A percentile compares a stretch with the other conserved stretches of the same genome.
Evolutionary conservation across 345 rosid species (phyloP).

Genomic region (Acer saccharum): DNA sequence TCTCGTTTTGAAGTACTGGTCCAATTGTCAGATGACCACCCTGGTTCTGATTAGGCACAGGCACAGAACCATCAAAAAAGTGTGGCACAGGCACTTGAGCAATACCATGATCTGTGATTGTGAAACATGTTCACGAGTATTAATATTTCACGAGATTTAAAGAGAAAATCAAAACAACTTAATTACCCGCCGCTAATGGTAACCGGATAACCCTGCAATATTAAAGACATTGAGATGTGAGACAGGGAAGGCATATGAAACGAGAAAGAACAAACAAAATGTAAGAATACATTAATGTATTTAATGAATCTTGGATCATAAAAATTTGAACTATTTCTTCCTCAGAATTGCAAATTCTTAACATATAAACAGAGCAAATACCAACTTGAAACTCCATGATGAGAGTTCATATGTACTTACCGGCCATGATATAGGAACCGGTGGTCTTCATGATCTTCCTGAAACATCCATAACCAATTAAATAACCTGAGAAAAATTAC

Average conservation of each 20-base stretch:
- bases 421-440: constrained; percentile 4
- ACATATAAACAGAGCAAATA: background rate
- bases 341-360: background rate
- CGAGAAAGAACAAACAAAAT: no score
- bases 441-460: constrained; percentile 1
- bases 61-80: no score
- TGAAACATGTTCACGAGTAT: background rate
- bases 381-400: background rate
- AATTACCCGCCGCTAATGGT: background rate
- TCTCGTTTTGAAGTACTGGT: no score
- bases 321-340: no score
- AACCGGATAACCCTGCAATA: background rate
- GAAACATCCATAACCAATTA: background rate
- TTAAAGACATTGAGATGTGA: background rate
- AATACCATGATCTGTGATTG: background rate
- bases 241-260: background rate
- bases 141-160: background rate
- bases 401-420: constrained; percentile 8
- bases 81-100: background rate
- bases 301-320: no score
- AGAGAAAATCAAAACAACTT: background rate
- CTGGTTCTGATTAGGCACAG: no score
- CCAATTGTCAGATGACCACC: no score
- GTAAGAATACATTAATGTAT: no score
- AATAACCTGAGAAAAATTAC: background rate